Conservation (phyloP, 2,329 filamentous ascomycete genomes). For the Colletotrichum tabaci region DNA sequence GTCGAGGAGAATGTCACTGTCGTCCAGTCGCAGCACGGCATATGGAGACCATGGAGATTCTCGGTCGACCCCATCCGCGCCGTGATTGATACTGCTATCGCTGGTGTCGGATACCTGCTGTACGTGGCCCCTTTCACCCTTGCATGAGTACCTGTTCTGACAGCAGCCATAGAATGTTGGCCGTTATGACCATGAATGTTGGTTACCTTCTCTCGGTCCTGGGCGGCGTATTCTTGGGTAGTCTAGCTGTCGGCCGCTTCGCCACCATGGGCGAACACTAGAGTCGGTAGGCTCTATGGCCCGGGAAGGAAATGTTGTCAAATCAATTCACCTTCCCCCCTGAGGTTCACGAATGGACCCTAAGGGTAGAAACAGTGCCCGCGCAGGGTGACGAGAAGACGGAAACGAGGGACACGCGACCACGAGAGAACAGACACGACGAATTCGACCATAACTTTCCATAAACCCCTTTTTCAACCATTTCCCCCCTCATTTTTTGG, state of each 20-base stretch:
- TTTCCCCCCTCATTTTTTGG: background rate
- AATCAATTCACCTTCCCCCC: background rate
- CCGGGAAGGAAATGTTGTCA: background rate
- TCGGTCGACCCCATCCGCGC: slow-evolving; percentile 84
- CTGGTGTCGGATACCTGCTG: slow-evolving; percentile 88
- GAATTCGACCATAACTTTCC: background rate
- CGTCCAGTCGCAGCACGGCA: slow-evolving; percentile 70
- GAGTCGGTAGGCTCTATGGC: background rate
- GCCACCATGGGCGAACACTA: slow-evolving; percentile 66
- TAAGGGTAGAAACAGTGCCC: background rate
- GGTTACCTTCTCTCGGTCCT: slow-evolving; percentile 89
- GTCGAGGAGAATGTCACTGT: slow-evolving; percentile 86
- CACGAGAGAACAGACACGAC: slow-evolving; percentile 11
- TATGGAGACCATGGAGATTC: slow-evolving; percentile 81
- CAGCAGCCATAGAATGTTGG: slow-evolving; percentile 79
- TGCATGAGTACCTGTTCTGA: background rate
- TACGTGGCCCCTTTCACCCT: slow-evolving; percentile 63
- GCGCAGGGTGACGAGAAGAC: background rate
- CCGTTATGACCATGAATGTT: slow-evolving; percentile 91
- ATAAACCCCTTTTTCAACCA: background rate
- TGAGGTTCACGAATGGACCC: background rate
- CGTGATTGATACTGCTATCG: slow-evolving; percentile 77
- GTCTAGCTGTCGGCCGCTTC: slow-evolving; percentile 83
- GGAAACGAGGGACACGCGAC: slow-evolving; percentile 10
- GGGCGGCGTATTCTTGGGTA: slow-evolving; percentile 87